phyloP scores from a whole-genome alignment of 169 alveolate species.

The Ichthyophthirius multifiliis region DNA sequence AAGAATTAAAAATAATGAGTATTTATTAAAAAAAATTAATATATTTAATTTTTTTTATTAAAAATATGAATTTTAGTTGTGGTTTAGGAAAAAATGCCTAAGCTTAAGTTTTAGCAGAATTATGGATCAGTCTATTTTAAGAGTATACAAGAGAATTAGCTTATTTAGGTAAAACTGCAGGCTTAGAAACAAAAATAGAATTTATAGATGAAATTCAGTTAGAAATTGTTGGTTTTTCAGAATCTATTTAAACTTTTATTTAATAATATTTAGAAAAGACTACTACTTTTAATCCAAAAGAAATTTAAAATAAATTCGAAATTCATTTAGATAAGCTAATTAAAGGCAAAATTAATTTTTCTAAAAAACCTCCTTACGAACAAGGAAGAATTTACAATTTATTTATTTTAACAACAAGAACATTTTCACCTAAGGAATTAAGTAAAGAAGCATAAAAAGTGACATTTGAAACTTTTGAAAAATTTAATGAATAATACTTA shows the following conservation, averaged over 20 bases:
- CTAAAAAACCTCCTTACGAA: constrained; percentile 27
- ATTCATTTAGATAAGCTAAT: constrained; percentile 28
- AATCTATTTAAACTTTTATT: constrained; percentile 26
- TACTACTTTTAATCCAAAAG: constrained; percentile 20
- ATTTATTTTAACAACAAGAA: neutral
- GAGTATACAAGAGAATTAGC: constrained; percentile 60
- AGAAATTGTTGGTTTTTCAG: constrained; percentile 33
- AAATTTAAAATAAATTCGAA: constrained; percentile 28
- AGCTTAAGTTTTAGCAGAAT: constrained; percentile 35
- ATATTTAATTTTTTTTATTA: neutral
- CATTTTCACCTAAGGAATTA: constrained; percentile 13
- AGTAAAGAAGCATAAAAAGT: constrained; percentile 1
- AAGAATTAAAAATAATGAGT: constrained; percentile 45
- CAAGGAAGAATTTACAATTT: constrained; percentile 1
- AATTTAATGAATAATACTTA: constrained; percentile 16
- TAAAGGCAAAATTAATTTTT: constrained; percentile 48
- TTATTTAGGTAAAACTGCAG: constrained; percentile 61
- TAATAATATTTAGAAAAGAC: constrained; percentile 21
- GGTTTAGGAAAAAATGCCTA: constrained; percentile 36
- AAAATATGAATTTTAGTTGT: neutral
- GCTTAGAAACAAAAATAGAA: constrained; percentile 16
- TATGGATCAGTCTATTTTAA: constrained; percentile 39
- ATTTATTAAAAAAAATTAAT: neutral
- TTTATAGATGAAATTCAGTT: constrained; percentile 29
- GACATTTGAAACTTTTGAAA: constrained; percentile 43